Evolutionary conservation across 495 filamentous ascomycete species (phyloP), one percentile per base, ranked within the genome.

Genomic region (Penicilliopsis zonata): DNA sequence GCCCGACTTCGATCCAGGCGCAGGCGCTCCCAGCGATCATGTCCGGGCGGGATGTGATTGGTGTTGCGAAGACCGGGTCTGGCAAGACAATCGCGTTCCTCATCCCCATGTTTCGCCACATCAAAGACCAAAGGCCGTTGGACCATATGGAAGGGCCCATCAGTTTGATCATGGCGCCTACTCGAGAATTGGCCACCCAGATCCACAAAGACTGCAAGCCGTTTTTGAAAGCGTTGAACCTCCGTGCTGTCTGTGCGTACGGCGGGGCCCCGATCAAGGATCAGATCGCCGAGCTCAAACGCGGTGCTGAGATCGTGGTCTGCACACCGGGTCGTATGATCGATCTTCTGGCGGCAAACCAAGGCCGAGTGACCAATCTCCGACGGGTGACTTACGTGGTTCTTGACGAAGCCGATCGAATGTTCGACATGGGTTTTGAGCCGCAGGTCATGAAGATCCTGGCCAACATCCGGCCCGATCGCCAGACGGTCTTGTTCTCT

Each of bases 341-440:
- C 42, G 90, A 96, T 68, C 67, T 96, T 0, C 67, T 99, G 9
- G 82, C 85, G 14, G 85, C 86, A 14, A 99, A 99, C 51, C 77
- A 76, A 29, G 90, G 90, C 4, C 69, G 92, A 38, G 88, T 96
- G 9, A 93, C 85, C 1, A 96, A 94, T 46, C 66, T 96, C 13
- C 77, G 72, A 30, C 68, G 92, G 21, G 82, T 93, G 21, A 93
- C 85, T 0, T 96, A 94, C 45, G 68, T 94, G 10, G 90, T 96
- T 10, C 70, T 99, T 20, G 92, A 99, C 46, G 92, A 99, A 53
- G 92, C 92, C 13, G 92, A 99, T 46, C 78, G 92, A 27, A 99
- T 99, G 92, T 96, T 95, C 44, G 92, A 99, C 51, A 95, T 99
- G 92, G 92, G 92, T 4, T 96, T 99, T 39, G 88, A 94, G 53